These are phyloP conservation scores for Extremus antarcticus DNA, from an alignment of 495 filamentous ascomycete genomes.

Conservation along the genomic window DNA sequence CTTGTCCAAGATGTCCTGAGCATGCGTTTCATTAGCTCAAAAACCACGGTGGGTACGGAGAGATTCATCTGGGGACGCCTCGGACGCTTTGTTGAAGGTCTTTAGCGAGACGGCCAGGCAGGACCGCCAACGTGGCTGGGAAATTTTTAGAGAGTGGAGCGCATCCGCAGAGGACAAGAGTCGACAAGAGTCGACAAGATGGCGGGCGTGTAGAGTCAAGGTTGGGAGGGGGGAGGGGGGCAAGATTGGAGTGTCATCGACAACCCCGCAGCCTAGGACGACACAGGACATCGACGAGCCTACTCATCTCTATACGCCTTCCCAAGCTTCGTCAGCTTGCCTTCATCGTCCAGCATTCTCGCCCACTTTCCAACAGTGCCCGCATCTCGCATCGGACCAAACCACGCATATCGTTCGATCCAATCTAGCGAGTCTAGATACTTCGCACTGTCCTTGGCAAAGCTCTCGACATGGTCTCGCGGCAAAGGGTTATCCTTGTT, in stretches of 20 bases:
- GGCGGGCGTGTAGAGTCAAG: no score
- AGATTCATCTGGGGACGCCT: no score
- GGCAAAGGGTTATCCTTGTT: constrained; percentile 9
- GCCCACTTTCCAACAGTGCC: constrained; percentile 19
- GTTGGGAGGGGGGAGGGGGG: neutral
- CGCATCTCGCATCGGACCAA: constrained; percentile 15
- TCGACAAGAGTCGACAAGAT: no score
- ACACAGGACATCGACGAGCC: neutral
- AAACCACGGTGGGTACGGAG: neutral
- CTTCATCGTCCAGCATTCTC: constrained; percentile 17
- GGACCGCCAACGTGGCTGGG: no score
- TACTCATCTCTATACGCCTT: constrained; percentile 16
- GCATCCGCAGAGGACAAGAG: no score
- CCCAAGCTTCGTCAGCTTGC: constrained; percentile 12
- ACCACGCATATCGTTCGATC: constrained; percentile 22
- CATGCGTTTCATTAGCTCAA: no score
- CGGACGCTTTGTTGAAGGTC: no score
- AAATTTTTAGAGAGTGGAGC: no score
- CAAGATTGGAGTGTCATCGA: neutral
- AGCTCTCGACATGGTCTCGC: constrained; percentile 11
- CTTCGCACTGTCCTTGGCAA: constrained; percentile 7
- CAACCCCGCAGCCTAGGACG: no score
- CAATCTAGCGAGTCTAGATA: constrained; percentile 18
- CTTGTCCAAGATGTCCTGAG: neutral
- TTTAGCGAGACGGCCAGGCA: no score